Evolutionary conservation across 176 grass and related monocot species (phyloP), one percentile per base, ranked within the genome.

Genomic region (Oryza coarctata): DNA sequence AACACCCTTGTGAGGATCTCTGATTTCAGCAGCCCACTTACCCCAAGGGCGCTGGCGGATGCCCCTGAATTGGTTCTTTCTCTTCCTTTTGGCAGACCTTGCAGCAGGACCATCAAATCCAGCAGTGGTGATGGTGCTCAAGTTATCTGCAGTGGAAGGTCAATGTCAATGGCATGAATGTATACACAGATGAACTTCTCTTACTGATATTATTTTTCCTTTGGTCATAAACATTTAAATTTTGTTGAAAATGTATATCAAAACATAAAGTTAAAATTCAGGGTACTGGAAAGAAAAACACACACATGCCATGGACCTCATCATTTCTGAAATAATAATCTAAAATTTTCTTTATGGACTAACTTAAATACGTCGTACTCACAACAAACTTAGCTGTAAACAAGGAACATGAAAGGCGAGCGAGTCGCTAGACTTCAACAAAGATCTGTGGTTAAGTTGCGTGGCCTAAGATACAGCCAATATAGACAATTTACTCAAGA

Each of bases 21-120:
- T 89, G 55, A 99, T 99, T 84, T 99, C 96, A 95, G 96, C 96
- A 79, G 96, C 96, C 96, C 96, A 99, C 82, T 99, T 99, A 45
- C 96, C 96, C 96, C 96, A 99, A 49, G 93, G 93, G 65, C 96
- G 96, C 43, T 95, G 91, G 39, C 96, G 92, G 89, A 99, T 99
- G 65, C 96, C 96, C 68, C 96, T 88, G 80, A 85, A 99, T 60
- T 83, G 88, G 49, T 95, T 99, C 89, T 95, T 99, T 83, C 93
- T 95, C 83, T 92, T 99, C 72, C 96, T 91, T 68, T 93, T 95
- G 31, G 78, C 58, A 43, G 87, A 89, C 40, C 32, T 90, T 86
- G 82, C 74, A 36, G 86, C 91, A 87, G 76, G 79, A 12, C 74
- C 89, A 88, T 91, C 76, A 74, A 63, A 83, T 63, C 63, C 63